These are phyloP conservation scores for Coemansia asiatica DNA, from an alignment of 192 early-diverging fungal genomes.

Conservation along the genomic window DNA sequence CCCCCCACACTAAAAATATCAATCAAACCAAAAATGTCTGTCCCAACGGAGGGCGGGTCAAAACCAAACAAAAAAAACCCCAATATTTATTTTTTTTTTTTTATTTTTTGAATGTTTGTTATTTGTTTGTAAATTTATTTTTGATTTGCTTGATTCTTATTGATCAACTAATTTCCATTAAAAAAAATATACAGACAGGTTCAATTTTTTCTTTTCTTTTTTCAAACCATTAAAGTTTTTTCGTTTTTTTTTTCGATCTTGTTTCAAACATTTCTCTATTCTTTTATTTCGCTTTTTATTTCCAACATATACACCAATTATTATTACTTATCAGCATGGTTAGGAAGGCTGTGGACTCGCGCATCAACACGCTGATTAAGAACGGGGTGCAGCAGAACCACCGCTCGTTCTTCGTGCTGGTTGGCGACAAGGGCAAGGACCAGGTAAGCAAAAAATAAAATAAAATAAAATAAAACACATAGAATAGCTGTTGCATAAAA, in stretches of 20 bases:
- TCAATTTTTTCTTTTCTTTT: background rate
- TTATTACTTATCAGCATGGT: slow-evolving; percentile 54
- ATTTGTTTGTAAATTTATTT: background rate
- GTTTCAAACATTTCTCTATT: background rate
- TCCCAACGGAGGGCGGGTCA: background rate
- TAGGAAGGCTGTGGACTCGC: slow-evolving; percentile 87
- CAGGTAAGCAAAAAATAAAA: slow-evolving; percentile 57
- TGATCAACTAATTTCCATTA: too few species aligned
- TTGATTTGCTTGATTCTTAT: background rate
- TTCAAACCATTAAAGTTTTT: background rate
- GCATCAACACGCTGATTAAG: slow-evolving; percentile 89
- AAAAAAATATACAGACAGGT: background rate
- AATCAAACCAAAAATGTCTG: background rate
- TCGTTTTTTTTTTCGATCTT: background rate
- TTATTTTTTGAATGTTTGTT: too few species aligned
- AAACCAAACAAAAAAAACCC: background rate
- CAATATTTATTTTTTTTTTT: slow-evolving; percentile 1
- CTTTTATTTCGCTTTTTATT: too few species aligned
- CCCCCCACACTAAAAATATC: background rate
- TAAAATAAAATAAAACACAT: background rate
- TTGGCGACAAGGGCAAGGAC: slow-evolving; percentile 91
- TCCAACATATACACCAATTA: background rate
- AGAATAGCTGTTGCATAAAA: background rate
- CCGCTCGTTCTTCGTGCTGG: slow-evolving; percentile 92
- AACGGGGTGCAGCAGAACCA: slow-evolving; percentile 90